A percentile compares a stretch with the other conserved stretches of the same genome.
phyloP scores from a whole-genome alignment of 768 basidiomycete species.

The Cystobasidiopsis lactophilus region DNA sequence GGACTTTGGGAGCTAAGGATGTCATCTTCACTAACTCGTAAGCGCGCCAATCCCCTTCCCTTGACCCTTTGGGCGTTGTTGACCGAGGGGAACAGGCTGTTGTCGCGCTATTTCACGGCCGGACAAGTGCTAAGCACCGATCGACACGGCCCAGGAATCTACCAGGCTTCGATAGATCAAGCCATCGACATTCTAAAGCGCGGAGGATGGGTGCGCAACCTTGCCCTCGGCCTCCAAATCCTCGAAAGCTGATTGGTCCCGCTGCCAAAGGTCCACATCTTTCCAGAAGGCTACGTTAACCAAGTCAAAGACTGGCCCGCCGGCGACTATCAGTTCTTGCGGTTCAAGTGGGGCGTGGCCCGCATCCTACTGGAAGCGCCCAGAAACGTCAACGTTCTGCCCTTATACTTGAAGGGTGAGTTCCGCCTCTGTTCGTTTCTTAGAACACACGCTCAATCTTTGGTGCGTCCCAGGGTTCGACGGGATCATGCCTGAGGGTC shows the following conservation, averaged over 20 bases:
- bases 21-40: slow-evolving; percentile 9
- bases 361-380: slow-evolving; percentile 8
- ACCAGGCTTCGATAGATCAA: slow-evolving; percentile 8
- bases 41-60: not conserved
- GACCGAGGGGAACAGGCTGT: not conserved
- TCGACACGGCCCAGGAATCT: slow-evolving; percentile 4
- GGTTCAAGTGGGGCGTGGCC: slow-evolving; percentile 9
- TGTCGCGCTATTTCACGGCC: slow-evolving; percentile 1
- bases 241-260: not conserved
- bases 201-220: not conserved
- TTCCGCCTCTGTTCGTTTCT: not conserved
- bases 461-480: slow-evolving; percentile 5
- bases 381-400: slow-evolving; percentile 1
- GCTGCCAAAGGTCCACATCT: slow-evolving; percentile 9
- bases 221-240: too few relatives aligned
- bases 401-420: slow-evolving; percentile 8
- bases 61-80: too few relatives aligned
- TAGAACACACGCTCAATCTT: not conserved
- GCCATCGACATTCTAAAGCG: slow-evolving; percentile 4
- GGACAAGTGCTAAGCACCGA: slow-evolving; percentile 11
- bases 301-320: not conserved
- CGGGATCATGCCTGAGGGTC: slow-evolving; percentile 6
- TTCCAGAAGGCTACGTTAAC: slow-evolving; percentile 10
- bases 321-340: not conserved
- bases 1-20: slow-evolving; percentile 10